phyloP scores from a whole-genome alignment of 2,329 filamentous ascomycete species.

The Phoma sp. region DNA sequence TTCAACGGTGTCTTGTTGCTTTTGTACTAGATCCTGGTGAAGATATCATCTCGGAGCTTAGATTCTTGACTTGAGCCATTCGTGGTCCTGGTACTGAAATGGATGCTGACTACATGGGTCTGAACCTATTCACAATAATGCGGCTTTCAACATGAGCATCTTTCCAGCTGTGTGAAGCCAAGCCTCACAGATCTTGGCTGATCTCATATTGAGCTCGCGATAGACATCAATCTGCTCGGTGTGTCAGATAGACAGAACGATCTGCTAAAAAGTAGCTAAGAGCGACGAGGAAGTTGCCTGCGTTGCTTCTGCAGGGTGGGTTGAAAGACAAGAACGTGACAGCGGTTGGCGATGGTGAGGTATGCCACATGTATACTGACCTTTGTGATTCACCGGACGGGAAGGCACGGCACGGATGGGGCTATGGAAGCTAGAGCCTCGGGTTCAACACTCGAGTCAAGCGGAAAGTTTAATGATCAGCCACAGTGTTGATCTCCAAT shows the following conservation, averaged over 20 bases:
- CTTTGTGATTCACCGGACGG: slow-evolving; percentile 2
- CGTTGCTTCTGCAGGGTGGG: background rate
- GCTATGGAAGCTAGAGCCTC: slow-evolving; percentile 1
- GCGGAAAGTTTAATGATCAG: slow-evolving; percentile 9
- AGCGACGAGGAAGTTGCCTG: background rate
- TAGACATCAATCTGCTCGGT: background rate
- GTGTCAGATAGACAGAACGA: slow-evolving; percentile 1
- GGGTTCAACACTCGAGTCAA: slow-evolving; percentile 4
- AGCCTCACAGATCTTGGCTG: background rate
- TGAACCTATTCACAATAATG: background rate
- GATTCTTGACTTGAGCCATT: background rate
- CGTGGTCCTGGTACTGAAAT: background rate
- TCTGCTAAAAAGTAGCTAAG: background rate
- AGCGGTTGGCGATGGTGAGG: slow-evolving; percentile 1
- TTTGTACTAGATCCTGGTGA: background rate
- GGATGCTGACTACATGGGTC: background rate
- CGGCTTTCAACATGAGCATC: background rate
- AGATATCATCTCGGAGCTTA: background rate
- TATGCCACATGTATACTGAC: background rate
- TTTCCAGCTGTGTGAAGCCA: background rate
- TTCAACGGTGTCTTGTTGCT: slow-evolving; percentile 5
- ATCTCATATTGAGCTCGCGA: background rate
- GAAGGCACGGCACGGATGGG: slow-evolving; percentile 3
- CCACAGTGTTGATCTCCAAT: slow-evolving; percentile 1
- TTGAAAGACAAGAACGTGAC: background rate